Percentiles rank a stretch among this genome's conserved stretches.
Evolutionary conservation across 2,329 filamentous ascomycete species (phyloP).

Genomic region (Colletotrichum sp.): DNA sequence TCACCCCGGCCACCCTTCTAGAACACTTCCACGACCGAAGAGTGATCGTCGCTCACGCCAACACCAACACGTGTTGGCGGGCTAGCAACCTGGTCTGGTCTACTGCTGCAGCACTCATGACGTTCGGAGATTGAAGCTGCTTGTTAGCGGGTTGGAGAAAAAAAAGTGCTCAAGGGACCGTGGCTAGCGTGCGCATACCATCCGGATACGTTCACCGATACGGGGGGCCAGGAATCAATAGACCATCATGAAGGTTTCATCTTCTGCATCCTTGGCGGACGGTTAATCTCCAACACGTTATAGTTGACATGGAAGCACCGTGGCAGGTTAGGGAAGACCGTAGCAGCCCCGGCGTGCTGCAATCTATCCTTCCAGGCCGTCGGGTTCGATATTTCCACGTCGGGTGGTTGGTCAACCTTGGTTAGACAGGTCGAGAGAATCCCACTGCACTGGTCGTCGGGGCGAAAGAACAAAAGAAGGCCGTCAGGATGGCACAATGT

Average conservation of each 20-base stretch:
- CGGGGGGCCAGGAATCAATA: neutral
- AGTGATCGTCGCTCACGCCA: neutral
- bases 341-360: neutral
- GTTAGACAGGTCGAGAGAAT: neutral
- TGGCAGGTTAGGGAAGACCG: neutral
- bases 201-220: neutral
- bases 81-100: neutral
- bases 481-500: neutral
- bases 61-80: neutral
- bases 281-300: neutral
- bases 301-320: neutral
- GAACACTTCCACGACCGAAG: slow-evolving; percentile 3
- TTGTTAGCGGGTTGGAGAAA: neutral
- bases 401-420: neutral
- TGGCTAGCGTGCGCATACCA: neutral
- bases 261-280: neutral
- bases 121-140: neutral
- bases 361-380: neutral
- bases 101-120: neutral
- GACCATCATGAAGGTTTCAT: neutral
- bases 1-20: slow-evolving; percentile 2
- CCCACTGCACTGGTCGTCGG: neutral
- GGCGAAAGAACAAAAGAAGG: neutral
- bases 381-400: neutral
- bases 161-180: neutral